A percentile compares a stretch with the other conserved stretches of the same genome.
Evolutionary conservation across 2,329 filamentous ascomycete genomes (phyloP).

Genomic region (Alternaria postmessia): DNA sequence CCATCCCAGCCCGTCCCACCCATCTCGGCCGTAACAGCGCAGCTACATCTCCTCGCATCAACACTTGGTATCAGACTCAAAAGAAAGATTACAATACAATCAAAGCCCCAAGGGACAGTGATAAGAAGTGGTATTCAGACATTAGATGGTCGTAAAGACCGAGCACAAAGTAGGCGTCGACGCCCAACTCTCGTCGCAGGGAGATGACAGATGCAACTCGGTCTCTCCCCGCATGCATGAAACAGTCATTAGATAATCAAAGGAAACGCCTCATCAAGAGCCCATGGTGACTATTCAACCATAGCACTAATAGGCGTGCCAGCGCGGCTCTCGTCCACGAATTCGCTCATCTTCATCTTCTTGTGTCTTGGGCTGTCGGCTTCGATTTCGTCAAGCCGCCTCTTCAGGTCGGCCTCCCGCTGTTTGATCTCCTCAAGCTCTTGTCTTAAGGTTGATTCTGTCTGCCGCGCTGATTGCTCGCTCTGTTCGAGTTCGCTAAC

Average conservation of each 20-base stretch:
- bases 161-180: conserved; percentile 34
- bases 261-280: conserved; percentile 11
- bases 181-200: conserved; percentile 21
- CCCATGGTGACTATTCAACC: conserved; percentile 33
- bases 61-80: conserved; percentile 34
- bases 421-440: conserved; percentile 78
- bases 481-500: conserved; percentile 80
- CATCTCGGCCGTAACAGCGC: conserved; percentile 5
- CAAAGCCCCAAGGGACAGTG: conserved; percentile 6
- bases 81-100: conserved; percentile 39
- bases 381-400: conserved; percentile 73
- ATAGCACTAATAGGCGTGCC: conserved; percentile 45
- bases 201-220: conserved; percentile 10
- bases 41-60: conserved; percentile 13
- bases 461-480: conserved; percentile 69
- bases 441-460: conserved; percentile 64
- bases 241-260: conserved; percentile 22
- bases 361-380: conserved; percentile 61
- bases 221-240: conserved; percentile 15
- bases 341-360: conserved; percentile 65
- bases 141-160: conserved; percentile 46
- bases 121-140: conserved; percentile 44
- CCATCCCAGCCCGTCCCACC: conserved; percentile 3
- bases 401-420: conserved; percentile 82
- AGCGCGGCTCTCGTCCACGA: conserved; percentile 57